phyloP scores from a whole-genome alignment of 495 filamentous ascomycete species.

The Hypoxylon intermedium region DNA sequence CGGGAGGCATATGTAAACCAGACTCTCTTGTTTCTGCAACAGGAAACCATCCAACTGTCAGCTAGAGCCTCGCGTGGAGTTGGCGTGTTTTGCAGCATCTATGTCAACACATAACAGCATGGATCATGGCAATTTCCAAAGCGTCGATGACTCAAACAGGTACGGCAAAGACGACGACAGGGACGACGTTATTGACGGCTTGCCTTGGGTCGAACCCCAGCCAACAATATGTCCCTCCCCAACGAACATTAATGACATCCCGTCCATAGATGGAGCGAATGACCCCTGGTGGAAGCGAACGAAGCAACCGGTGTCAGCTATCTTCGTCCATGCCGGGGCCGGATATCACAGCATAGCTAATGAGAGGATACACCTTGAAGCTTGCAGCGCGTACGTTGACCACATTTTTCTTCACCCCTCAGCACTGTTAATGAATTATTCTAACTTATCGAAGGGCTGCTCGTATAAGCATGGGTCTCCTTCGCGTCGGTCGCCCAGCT shows the following conservation, averaged over 20 bases:
- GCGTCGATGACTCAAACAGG: neutral
- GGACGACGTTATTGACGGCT: slow-evolving; percentile 15
- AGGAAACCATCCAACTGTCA: neutral
- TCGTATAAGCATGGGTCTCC: slow-evolving; percentile 75
- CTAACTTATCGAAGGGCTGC: slow-evolving; percentile 67
- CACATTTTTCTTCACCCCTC: neutral
- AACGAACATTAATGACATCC: slow-evolving; percentile 5
- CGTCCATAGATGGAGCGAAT: slow-evolving; percentile 28
- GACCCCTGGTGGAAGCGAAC: slow-evolving; percentile 32
- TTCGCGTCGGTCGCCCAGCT: slow-evolving; percentile 78
- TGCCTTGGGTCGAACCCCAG: slow-evolving; percentile 6
- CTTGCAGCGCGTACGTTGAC: slow-evolving; percentile 80
- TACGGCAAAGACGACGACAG: slow-evolving; percentile 1
- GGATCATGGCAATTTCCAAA: slow-evolving; percentile 5
- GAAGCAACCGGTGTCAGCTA: slow-evolving; percentile 58
- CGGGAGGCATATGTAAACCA: slow-evolving; percentile 13
- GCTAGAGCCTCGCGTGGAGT: neutral
- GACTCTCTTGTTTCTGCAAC: slow-evolving; percentile 4
- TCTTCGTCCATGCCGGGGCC: slow-evolving; percentile 95
- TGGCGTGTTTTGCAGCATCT: neutral
- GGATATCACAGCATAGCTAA: slow-evolving; percentile 91
- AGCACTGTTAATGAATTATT: neutral
- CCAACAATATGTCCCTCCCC: slow-evolving; percentile 6
- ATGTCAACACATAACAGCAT: neutral
- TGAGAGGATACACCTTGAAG: slow-evolving; percentile 79